Conservation (phyloP, 2,329 filamentous ascomycete genomes). For the Didymella sp. region DNA sequence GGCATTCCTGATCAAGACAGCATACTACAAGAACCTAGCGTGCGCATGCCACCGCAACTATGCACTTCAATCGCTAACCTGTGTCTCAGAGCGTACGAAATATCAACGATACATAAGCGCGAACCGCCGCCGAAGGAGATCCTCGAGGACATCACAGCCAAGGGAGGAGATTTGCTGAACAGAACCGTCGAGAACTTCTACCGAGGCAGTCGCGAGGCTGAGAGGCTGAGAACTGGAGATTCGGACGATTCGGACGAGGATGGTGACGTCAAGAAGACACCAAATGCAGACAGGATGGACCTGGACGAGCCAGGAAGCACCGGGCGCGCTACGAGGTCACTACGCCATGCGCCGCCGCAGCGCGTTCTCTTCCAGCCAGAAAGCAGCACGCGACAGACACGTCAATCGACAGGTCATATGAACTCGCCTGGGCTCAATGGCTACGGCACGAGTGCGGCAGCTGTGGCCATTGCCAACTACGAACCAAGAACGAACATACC, state of each 20-base stretch:
- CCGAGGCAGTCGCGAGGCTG: constrained; percentile 56
- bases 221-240: constrained; percentile 58
- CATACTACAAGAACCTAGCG: constrained; percentile 88
- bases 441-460: constrained; percentile 50
- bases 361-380: constrained; percentile 86
- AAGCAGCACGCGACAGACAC: constrained; percentile 68
- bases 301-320: constrained; percentile 58
- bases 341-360: constrained; percentile 84
- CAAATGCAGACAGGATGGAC: constrained; percentile 59
- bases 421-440: constrained; percentile 56
- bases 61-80: constrained; percentile 21
- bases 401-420: constrained; percentile 56
- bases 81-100: constrained; percentile 73
- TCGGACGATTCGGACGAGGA: constrained; percentile 57
- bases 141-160: constrained; percentile 79
- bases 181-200: constrained; percentile 80
- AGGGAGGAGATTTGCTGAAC: constrained; percentile 78
- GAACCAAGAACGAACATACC: constrained; percentile 70
- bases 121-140: constrained; percentile 89
- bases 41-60: constrained; percentile 40
- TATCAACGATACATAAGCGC: constrained; percentile 75
- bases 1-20: constrained; percentile 83
- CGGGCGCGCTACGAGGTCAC: constrained; percentile 52
- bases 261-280: constrained; percentile 54
- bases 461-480: constrained; percentile 70